phyloP scores from a whole-genome alignment of 495 filamentous ascomycete genomes.

The Penicillium dipodomyicola region DNA sequence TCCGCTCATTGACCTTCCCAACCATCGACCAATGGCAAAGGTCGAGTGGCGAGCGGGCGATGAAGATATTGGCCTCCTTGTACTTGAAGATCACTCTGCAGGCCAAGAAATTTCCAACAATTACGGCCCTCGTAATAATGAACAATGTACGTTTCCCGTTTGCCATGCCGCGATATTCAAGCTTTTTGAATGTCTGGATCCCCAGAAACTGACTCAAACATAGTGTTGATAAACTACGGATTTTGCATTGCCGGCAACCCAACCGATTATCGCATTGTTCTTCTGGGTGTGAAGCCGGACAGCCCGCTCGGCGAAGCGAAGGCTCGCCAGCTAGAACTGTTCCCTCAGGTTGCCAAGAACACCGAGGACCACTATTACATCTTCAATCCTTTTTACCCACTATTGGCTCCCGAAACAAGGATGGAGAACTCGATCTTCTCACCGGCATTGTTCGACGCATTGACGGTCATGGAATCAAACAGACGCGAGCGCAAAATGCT shows the following conservation, averaged over 20 bases:
- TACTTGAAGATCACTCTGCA: conserved; percentile 38
- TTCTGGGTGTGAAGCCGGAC: conserved; percentile 40
- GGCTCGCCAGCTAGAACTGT: conserved; percentile 34
- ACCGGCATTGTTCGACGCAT: conserved; percentile 42
- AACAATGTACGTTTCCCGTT: conserved; percentile 51
- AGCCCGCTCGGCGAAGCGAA: conserved; percentile 43
- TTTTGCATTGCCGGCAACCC: conserved; percentile 61
- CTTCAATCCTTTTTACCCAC: conserved; percentile 46
- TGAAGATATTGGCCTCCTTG: conserved; percentile 46
- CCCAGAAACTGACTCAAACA: conserved; percentile 4
- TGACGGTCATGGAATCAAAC: conserved; percentile 44
- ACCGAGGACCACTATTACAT: conserved; percentile 47
- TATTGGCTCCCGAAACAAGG: conserved; percentile 30
- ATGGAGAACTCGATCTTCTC: conserved; percentile 50
- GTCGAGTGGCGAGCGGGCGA: conserved; percentile 59
- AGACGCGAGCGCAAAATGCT: conserved; percentile 40
- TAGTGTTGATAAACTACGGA: conserved; percentile 67
- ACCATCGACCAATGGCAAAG: conserved; percentile 56
- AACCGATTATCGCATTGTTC: conserved; percentile 52
- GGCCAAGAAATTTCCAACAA: conserved; percentile 64
- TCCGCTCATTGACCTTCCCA: conserved; percentile 60
- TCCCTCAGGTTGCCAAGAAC: conserved; percentile 30
- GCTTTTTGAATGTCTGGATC: not conserved
- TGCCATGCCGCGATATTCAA: not conserved
- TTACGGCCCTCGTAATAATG: conserved; percentile 66